These are phyloP conservation scores for Colletotrichum sp. DNA, from an alignment of 2,329 filamentous ascomycete genomes.

Conservation along the genomic window DNA sequence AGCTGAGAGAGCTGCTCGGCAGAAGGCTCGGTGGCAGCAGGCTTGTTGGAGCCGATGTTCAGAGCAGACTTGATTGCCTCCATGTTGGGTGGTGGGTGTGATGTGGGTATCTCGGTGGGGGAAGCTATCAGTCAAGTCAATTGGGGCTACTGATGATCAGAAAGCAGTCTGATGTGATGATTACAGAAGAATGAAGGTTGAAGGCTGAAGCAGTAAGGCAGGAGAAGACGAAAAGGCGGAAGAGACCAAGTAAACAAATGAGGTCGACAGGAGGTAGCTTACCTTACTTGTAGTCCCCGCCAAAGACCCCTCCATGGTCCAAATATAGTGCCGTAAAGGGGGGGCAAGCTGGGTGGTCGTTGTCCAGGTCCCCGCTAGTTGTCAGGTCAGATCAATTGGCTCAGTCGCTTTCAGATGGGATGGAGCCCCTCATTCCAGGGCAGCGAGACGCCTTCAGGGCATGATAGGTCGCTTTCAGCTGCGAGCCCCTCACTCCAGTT, in stretches of 20 bases:
- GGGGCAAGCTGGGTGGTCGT: conserved; percentile 6
- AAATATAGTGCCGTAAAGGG: conserved; percentile 17
- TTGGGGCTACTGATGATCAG: not conserved
- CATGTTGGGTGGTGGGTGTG: conserved; percentile 35
- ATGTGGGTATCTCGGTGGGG: not conserved
- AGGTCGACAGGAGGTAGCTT: not conserved
- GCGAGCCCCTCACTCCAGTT: conserved; percentile 10
- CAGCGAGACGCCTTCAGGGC: conserved; percentile 6
- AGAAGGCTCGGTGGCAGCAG: conserved; percentile 58
- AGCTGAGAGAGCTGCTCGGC: conserved; percentile 71
- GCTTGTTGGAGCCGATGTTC: conserved; percentile 37
- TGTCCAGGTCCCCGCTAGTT: conserved; percentile 15
- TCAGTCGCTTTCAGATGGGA: conserved; percentile 9
- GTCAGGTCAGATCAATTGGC: conserved; percentile 10
- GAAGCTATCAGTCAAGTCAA: not conserved
- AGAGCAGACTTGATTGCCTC: conserved; percentile 49
- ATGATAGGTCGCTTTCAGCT: conserved; percentile 18
- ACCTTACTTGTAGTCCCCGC: conserved; percentile 22
- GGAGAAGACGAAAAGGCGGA: conserved; percentile 5
- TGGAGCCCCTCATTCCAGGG: conserved; percentile 15
- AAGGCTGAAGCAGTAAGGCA: not conserved
- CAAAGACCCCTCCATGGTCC: conserved; percentile 16
- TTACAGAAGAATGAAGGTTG: not conserved
- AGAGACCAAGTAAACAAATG: conserved; percentile 3
- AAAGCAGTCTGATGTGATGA: not conserved